phyloP scores from a whole-genome alignment of 768 basidiomycete species.

The Cyclocybe cylindracea region DNA sequence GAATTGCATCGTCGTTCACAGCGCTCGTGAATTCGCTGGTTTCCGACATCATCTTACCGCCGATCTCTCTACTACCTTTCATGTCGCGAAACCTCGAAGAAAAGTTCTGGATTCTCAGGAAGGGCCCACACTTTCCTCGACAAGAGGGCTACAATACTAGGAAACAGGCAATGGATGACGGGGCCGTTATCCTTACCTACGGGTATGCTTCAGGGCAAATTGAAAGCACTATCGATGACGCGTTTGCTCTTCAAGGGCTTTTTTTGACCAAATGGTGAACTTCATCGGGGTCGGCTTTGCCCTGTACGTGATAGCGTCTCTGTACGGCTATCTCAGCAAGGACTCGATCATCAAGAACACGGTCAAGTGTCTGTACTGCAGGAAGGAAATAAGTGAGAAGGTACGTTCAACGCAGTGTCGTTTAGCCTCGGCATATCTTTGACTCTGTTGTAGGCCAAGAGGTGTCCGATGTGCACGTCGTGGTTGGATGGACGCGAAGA shows the following conservation, averaged over 20 bases:
- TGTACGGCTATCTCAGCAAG: constrained; percentile 36
- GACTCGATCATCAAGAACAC: constrained; percentile 44
- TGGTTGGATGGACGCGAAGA: constrained; percentile 47
- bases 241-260: constrained; percentile 25
- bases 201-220: constrained; percentile 18
- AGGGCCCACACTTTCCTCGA: constrained; percentile 28
- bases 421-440: background rate
- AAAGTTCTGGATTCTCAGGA: constrained; percentile 40
- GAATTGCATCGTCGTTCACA: constrained; percentile 41
- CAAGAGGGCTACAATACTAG: constrained; percentile 42
- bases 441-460: constrained; percentile 26
- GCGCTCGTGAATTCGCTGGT: constrained; percentile 43
- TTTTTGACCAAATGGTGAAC: constrained; percentile 36
- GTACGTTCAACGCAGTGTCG: constrained; percentile 20
- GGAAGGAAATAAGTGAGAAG: constrained; percentile 43
- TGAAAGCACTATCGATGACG: background rate
- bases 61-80: constrained; percentile 42
- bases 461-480: constrained; percentile 42
- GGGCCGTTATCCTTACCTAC: constrained; percentile 42
- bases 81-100: constrained; percentile 43
- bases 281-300: constrained; percentile 40
- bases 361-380: constrained; percentile 40
- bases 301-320: constrained; percentile 36
- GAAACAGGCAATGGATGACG: constrained; percentile 42
- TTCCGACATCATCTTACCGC: constrained; percentile 42